These are phyloP conservation scores for Phaseolus coccineus DNA, from an alignment of 331 rosid species.

Conservation along the genomic window DNA sequence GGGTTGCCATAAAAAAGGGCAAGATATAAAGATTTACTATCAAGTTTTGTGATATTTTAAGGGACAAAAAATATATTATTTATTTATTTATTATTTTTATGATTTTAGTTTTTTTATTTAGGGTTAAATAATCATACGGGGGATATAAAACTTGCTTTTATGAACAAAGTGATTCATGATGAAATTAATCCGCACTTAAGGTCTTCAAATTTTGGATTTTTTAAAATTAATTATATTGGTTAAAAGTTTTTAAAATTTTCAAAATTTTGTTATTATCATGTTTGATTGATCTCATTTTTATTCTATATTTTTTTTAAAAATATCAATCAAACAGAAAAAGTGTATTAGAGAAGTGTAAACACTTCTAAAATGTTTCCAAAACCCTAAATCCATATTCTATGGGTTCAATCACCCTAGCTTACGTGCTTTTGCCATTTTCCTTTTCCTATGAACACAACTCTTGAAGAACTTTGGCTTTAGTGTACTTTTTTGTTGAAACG, in stretches of 20 bases:
- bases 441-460: neutral
- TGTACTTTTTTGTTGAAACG: conserved; percentile 24
- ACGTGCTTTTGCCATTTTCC: neutral
- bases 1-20: neutral
- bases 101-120: no score
- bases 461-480: neutral
- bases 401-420: neutral
- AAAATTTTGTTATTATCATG: no score
- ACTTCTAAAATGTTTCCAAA: neutral
- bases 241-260: no score
- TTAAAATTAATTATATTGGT: neutral
- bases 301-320: no score
- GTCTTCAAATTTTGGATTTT: neutral
- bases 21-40: neutral
- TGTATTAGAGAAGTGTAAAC: no score
- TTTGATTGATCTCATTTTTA: no score
- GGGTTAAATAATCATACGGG: no score
- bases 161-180: neutral
- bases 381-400: neutral
- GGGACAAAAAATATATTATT: neutral
- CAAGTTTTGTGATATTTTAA: no score
- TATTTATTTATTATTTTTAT: no score
- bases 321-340: no score
- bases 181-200: neutral
- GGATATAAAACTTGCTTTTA: neutral